Evolutionary conservation across 108 stramenopile species (phyloP).

Genomic region (Pelagomonas calceolata): DNA sequence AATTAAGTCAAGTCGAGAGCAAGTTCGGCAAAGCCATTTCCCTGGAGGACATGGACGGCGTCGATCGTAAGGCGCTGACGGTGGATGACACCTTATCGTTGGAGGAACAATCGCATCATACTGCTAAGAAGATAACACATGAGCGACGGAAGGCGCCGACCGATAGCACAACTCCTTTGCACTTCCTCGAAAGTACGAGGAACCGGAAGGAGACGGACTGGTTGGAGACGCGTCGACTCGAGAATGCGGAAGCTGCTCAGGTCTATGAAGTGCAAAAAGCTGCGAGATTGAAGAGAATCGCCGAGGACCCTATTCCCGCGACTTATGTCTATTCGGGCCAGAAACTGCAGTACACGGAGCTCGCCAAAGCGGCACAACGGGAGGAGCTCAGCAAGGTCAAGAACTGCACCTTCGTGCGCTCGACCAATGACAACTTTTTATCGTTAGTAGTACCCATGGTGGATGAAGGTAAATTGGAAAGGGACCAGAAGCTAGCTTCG

Average conservation of each 20-base stretch:
- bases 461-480: constrained; percentile 21
- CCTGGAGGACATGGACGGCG: constrained; percentile 28
- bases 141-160: constrained; percentile 19
- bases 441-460: constrained; percentile 31
- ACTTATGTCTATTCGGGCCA: constrained; percentile 26
- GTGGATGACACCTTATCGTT: too few species aligned
- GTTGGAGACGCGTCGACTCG: constrained; percentile 15
- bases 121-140: background rate
- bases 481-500: background rate
- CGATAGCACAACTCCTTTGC: constrained; percentile 14
- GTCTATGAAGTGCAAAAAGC: background rate
- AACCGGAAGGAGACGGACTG: constrained; percentile 16
- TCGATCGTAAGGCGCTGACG: background rate
- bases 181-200: constrained; percentile 11
- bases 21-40: constrained; percentile 39
- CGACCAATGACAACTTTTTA: constrained; percentile 21
- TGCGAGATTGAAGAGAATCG: constrained; percentile 8
- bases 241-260: background rate
- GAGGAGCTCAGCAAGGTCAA: constrained; percentile 14
- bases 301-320: constrained; percentile 17
- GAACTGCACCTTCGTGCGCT: constrained; percentile 31
- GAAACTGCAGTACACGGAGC: constrained; percentile 31
- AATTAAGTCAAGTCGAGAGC: constrained; percentile 23
- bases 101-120: too few species aligned
- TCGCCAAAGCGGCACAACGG: constrained; percentile 29